These are phyloP conservation scores for Galerina sulciceps DNA, from an alignment of 768 basidiomycete genomes.

Conservation along the genomic window DNA sequence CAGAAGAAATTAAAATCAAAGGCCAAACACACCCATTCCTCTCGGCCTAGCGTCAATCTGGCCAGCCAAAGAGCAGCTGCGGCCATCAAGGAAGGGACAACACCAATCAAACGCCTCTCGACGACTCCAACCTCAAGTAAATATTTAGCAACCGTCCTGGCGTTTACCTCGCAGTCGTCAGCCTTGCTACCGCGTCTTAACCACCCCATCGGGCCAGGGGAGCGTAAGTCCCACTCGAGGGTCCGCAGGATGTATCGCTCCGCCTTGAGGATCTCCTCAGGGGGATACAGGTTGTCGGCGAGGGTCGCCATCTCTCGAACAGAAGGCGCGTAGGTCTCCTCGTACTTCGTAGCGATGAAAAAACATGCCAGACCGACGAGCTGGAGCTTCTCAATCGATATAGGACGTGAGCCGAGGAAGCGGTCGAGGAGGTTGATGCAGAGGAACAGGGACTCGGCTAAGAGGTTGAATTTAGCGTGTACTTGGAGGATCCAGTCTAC, in stretches of 20 bases:
- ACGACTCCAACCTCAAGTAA: constrained; percentile 85
- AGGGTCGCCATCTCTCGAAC: constrained; percentile 80
- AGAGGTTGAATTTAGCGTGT: constrained; percentile 82
- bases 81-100: constrained; percentile 78
- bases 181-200: constrained; percentile 91
- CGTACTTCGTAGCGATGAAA: constrained; percentile 89
- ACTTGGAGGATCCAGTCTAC: constrained; percentile 95
- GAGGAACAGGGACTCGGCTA: constrained; percentile 92
- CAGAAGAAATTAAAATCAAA: background rate
- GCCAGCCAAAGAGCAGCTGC: constrained; percentile 90
- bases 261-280: constrained; percentile 84
- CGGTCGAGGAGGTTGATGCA: constrained; percentile 85
- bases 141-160: constrained; percentile 89
- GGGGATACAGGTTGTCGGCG: constrained; percentile 76
- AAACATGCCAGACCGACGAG: constrained; percentile 89
- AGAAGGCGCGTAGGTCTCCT: constrained; percentile 89
- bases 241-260: constrained; percentile 89
- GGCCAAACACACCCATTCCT: constrained; percentile 73
- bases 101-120: constrained; percentile 77
- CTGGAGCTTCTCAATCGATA: constrained; percentile 85
- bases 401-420: constrained; percentile 70
- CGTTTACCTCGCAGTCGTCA: constrained; percentile 86
- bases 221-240: constrained; percentile 83
- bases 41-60: constrained; percentile 73
- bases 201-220: constrained; percentile 90